These are phyloP conservation scores for Penicillium steckii DNA, from an alignment of 495 filamentous ascomycete genomes.

Conservation along the genomic window DNA sequence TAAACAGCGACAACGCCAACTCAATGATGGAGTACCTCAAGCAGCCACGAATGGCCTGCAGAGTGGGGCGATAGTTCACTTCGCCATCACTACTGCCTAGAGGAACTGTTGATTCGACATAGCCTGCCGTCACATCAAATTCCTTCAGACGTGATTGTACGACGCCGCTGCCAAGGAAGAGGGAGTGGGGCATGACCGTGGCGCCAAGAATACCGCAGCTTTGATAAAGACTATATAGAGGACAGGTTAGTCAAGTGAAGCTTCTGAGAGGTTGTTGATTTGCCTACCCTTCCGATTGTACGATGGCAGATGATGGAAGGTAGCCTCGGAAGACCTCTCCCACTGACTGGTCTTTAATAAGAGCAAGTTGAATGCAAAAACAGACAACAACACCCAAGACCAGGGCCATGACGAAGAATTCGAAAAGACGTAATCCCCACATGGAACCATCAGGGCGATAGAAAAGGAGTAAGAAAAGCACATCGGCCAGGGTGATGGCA, in stretches of 20 bases:
- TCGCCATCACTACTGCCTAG: constrained; percentile 46
- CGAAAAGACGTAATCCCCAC: constrained; percentile 72
- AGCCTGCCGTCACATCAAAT: constrained; percentile 65
- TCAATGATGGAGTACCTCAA: constrained; percentile 80
- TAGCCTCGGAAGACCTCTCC: constrained; percentile 84
- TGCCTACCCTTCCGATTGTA: constrained; percentile 62
- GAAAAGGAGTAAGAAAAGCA: constrained; percentile 81
- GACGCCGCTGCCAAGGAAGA: constrained; percentile 87
- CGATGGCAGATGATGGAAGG: constrained; percentile 71
- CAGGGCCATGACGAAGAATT: constrained; percentile 74
- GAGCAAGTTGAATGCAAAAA: constrained; percentile 84
- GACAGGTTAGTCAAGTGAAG: constrained; percentile 2
- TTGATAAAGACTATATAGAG: constrained; percentile 67
- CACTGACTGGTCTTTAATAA: constrained; percentile 65
- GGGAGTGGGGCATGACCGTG: constrained; percentile 91
- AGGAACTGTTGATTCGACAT: constrained; percentile 44
- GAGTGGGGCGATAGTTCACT: constrained; percentile 70
- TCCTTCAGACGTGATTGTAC: constrained; percentile 80
- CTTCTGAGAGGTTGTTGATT: constrained; percentile 7
- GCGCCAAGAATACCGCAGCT: constrained; percentile 90
- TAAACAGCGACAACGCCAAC: constrained; percentile 75
- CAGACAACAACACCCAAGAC: constrained; percentile 87
- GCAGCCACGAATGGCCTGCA: constrained; percentile 73
- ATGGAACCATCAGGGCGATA: constrained; percentile 76
- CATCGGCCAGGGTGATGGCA: constrained; percentile 80